Percentiles rank a stretch among this genome's conserved stretches.
These are phyloP conservation scores for Suhomyces prunicola DNA, from an alignment of 805 yeast species.

Conservation along the genomic window DNA sequence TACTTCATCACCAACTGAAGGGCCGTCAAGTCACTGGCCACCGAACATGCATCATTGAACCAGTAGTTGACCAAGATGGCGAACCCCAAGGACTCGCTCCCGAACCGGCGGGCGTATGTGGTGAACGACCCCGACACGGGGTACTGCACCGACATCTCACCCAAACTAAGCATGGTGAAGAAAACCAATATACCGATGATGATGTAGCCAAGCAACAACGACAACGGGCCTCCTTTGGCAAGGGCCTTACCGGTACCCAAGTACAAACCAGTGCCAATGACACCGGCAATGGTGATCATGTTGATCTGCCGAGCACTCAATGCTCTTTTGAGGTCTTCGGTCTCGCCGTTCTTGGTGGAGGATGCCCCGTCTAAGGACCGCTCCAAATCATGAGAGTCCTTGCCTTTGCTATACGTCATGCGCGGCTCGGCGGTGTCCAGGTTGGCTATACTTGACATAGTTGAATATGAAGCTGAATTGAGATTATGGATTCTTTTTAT, in stretches of 20 bases:
- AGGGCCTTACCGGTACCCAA: slow-evolving; percentile 32
- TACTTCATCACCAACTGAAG: slow-evolving; percentile 43
- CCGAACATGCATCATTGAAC: slow-evolving; percentile 49
- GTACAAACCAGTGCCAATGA: slow-evolving; percentile 34
- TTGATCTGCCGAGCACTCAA: slow-evolving; percentile 23
- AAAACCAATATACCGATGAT: slow-evolving; percentile 45
- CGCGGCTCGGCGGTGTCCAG: not conserved
- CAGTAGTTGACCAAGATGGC: slow-evolving; percentile 50
- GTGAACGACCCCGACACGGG: slow-evolving; percentile 58
- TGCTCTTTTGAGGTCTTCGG: slow-evolving; percentile 9
- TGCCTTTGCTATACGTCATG: not conserved
- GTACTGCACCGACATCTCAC: slow-evolving; percentile 54
- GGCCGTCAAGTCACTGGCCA: slow-evolving; percentile 49
- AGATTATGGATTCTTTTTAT: not conserved
- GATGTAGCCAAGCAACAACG: slow-evolving; percentile 31
- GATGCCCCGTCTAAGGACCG: slow-evolving; percentile 5
- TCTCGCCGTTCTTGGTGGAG: slow-evolving; percentile 3
- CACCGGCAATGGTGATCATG: slow-evolving; percentile 38
- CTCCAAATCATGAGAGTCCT: slow-evolving; percentile 6
- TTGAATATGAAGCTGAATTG: not conserved
- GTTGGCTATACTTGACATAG: not conserved
- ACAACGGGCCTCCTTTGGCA: slow-evolving; percentile 30
- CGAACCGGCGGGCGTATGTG: slow-evolving; percentile 47
- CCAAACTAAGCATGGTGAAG: slow-evolving; percentile 50
- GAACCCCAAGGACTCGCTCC: slow-evolving; percentile 51